A percentile compares a stretch with the other conserved stretches of the same genome.
phyloP scores from a whole-genome alignment of 805 yeast species.

The Metschnikowia arizonensis region DNA sequence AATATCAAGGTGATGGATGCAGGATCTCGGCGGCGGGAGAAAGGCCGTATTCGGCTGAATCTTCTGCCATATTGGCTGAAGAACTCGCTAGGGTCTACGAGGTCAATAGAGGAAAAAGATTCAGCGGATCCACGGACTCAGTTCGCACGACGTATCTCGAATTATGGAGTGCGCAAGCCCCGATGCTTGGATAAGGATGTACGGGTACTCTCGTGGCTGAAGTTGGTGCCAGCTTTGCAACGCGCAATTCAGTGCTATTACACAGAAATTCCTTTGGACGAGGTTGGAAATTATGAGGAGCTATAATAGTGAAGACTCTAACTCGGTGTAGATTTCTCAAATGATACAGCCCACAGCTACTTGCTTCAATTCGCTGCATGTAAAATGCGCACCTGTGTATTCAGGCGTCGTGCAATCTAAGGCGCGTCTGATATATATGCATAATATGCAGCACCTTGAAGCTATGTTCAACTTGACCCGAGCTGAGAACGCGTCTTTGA shows the following conservation, averaged over 20 bases:
- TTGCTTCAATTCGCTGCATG: neutral
- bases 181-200: conserved; percentile 69
- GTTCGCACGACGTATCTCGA: conserved; percentile 62
- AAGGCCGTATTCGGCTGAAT: conserved; percentile 65
- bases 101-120: conserved; percentile 22
- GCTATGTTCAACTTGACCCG: neutral
- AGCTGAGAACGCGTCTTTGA: neutral
- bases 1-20: conserved; percentile 46
- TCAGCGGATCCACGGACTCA: conserved; percentile 26
- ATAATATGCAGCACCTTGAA: neutral
- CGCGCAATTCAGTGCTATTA: conserved; percentile 66
- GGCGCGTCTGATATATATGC: neutral
- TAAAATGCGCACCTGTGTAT: neutral
- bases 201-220: conserved; percentile 57
- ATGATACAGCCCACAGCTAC: neutral
- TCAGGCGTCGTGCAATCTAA: neutral
- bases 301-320: neutral
- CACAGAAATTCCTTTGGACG: conserved; percentile 46
- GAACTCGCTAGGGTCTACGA: conserved; percentile 49
- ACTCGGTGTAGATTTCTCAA: neutral
- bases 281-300: neutral
- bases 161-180: conserved; percentile 57
- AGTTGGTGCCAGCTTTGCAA: conserved; percentile 53
- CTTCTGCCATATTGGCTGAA: conserved; percentile 66
- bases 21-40: conserved; percentile 52